These are phyloP conservation scores for Hypoxylon lienhwacheense DNA, from an alignment of 495 filamentous ascomycete genomes.

Conservation along the genomic window DNA sequence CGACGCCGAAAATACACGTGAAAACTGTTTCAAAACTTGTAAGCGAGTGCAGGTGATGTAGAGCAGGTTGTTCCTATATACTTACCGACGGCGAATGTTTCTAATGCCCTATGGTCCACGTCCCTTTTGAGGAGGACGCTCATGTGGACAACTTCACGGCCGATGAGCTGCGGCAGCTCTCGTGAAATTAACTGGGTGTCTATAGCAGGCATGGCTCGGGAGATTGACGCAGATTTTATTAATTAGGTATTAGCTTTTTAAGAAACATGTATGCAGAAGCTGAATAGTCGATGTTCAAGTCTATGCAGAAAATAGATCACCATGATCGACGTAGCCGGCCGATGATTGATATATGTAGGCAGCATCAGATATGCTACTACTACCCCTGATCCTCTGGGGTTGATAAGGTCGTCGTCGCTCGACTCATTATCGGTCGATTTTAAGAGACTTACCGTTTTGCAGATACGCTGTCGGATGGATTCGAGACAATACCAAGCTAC, in stretches of 20 bases:
- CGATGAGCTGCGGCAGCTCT: conserved; percentile 30
- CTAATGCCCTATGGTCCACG: conserved; percentile 29
- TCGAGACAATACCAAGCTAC: conserved; percentile 25
- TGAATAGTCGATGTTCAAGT: too few species aligned
- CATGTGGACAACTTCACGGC: conserved; percentile 25
- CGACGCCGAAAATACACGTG: conserved; percentile 33
- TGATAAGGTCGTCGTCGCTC: conserved; percentile 18
- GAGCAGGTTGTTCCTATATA: not conserved
- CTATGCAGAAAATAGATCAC: not conserved
- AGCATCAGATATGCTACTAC: not conserved
- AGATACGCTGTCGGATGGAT: conserved; percentile 17
- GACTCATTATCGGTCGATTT: conserved; percentile 31
- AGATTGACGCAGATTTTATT: not conserved
- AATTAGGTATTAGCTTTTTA: conserved; percentile 6
- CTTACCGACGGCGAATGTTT: conserved; percentile 29
- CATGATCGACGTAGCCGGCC: not conserved
- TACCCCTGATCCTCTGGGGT: conserved; percentile 6
- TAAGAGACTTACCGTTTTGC: conserved; percentile 2
- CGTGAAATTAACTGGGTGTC: conserved; percentile 20
- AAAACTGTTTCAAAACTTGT: conserved; percentile 8
- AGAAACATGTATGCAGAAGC: too few species aligned
- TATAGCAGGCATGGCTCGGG: conserved; percentile 24
- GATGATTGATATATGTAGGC: conserved; percentile 7
- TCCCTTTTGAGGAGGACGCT: conserved; percentile 28
- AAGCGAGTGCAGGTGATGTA: not conserved